Percentiles rank a stretch among this genome's conserved stretches.
Conservation (phyloP, 2,329 filamentous ascomycete species). For the Fusarium praegraminearum region DNA sequence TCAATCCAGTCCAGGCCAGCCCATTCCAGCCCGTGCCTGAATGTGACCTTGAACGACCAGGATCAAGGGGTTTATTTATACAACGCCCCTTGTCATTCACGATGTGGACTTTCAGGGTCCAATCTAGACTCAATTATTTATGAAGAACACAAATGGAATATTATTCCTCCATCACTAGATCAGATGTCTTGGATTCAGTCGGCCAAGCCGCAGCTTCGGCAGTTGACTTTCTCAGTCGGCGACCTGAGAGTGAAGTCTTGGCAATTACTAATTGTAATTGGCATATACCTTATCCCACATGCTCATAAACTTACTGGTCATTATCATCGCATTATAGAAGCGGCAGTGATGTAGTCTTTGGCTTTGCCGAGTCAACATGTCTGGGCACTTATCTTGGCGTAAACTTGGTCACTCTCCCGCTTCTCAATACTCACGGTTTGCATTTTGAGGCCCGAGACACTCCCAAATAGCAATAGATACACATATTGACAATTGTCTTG, state of each 20-base stretch:
- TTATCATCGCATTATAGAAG: neutral
- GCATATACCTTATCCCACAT: neutral
- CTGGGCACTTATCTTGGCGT: neutral
- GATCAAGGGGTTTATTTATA: conserved; percentile 6
- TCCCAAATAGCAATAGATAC: neutral
- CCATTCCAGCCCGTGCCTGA: neutral
- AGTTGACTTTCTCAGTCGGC: neutral
- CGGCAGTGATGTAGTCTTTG: neutral
- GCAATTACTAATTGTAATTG: neutral
- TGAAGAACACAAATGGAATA: neutral
- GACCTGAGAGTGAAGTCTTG: neutral
- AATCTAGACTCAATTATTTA: neutral
- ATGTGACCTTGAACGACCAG: conserved; percentile 5
- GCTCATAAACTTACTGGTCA: neutral
- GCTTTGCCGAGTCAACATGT: neutral
- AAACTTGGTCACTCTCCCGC: neutral
- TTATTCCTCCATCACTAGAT: neutral
- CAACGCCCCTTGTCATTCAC: neutral
- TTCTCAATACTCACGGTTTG: neutral
- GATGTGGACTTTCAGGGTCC: conserved; percentile 10
- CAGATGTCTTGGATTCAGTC: neutral
- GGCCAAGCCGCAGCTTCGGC: conserved; percentile 1
- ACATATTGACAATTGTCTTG: neutral
- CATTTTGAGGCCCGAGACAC: neutral
- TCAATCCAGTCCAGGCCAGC: neutral